Base-by-base conservation (phyloP, 345 rosid genomes). In the Eucalyptus grandis region DNA sequence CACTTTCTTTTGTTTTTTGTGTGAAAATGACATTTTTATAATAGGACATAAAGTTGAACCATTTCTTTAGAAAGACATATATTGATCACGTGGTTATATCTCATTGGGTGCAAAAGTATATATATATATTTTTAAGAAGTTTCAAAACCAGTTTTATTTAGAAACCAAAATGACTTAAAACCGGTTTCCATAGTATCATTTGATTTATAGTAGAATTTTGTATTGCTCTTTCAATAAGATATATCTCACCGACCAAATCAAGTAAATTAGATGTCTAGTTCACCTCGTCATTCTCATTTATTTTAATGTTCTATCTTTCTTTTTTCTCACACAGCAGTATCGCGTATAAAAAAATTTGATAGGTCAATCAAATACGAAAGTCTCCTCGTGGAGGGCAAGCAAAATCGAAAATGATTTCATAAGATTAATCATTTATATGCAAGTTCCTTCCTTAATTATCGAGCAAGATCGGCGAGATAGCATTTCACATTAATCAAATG, bases 151-250 rank as follows among this genome's bases (percentile, higher is more conserved):
- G 6, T 2, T 8, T 1, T 67, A 67, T 67, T 0, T 4, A 1
- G 1, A 31, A 69, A 62, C 3, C 10, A 14, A 65, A 65, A 14
- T 4, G 19, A 31, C 37, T 53, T 53, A 53, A 21, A 53, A 53
- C 2, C 0, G 5, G 7, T 60, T 11, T 60, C 0, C 31, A 27
- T 6, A 0, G 2, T 60, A 27, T 60, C 0, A 27, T 3, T 26
- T 60, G 2, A 60, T 60, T 6, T 26, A 26, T 5, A 60, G 15
- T 60, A n/a, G 2, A 27, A 60, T 27, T 11, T 5, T 1, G 2
- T 60, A 60, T 0, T 1, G 0, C 2, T 60, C 31, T 27, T 60
- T 30, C 1, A 60, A 12, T 6, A 0, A 6, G 1, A 60, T 60
- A 60, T 7, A 30, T 60, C 16, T 30, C 34, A 60, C 4, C 0